Evolutionary conservation across 805 yeast species (phyloP), one percentile per base, ranked within the genome.

Genomic region (Sugiyamaella mastotermitis): DNA sequence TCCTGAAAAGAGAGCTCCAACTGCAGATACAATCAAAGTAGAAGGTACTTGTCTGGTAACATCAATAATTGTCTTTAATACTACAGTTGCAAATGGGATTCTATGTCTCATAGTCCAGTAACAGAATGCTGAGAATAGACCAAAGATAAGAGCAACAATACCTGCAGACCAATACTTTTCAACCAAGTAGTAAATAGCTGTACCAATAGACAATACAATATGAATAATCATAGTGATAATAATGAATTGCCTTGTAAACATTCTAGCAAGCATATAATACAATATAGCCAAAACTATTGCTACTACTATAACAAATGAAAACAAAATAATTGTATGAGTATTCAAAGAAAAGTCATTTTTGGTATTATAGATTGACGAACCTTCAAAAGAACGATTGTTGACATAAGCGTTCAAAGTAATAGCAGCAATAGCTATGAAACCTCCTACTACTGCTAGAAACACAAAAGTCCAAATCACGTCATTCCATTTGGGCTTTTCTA

Each of bases 141-240:
- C 71, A 57, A 83, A 82, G 1, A 80, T 69, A 46, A 82, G 61
- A 47, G 80, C 81, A 25, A 80, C 86, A 43, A 83, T 66, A 2
- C 86, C 95, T 0, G 94, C 90, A 3, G 90, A 78, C 66, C 80
- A 85, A 59, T 83, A 82, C 22, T 68, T 65, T 48, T 72, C 68
- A 1, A 70, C 78, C 50, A 87, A 69, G 53, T 82, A 83, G 60
- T 75, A 80, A 48, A 87, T 78, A 4, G 86, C 75, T 4, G 94
- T 78, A 13, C 83, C 95, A 19, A 85, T 50, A 3, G 90, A 85
- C 41, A 83, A 58, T 1, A 77, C 50, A 9, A 84, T 67, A 53
- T 84, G 84, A 33, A 79, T 61, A 22, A 83, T 65, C 46, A 86
- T 71, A 1, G 94, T 83, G 18, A 76, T 59, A 38, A 72, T 70